phyloP scores from a whole-genome alignment of 192 early-diverging fungal genomes.

The Entomortierella lignicola region DNA sequence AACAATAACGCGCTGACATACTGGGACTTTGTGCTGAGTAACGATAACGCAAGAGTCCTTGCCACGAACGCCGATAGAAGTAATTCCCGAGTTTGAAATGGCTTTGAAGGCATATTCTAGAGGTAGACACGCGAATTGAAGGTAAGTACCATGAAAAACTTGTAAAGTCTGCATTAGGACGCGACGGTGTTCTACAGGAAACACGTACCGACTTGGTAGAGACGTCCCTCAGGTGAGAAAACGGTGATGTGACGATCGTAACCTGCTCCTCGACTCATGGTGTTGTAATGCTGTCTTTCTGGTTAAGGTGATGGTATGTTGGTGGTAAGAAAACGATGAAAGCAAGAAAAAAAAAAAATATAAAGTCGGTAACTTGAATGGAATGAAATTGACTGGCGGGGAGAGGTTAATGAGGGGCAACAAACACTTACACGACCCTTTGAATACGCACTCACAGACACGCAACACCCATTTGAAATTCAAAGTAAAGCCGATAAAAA shows the following conservation, averaged over 20 bases:
- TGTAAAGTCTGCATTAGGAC: neutral
- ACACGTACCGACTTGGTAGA: constrained; percentile 97
- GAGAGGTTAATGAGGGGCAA: neutral
- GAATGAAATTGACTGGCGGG: neutral
- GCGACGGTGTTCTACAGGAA: neutral
- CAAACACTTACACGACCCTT: neutral
- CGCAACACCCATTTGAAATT: neutral
- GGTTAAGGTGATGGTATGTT: constrained; percentile 2
- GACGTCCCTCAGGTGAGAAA: constrained; percentile 98
- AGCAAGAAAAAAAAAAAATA: neutral
- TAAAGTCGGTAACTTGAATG: neutral
- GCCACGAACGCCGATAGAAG: constrained; percentile 95
- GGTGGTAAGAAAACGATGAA: neutral
- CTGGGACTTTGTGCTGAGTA: constrained; percentile 97
- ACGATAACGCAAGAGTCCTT: constrained; percentile 95
- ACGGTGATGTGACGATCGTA: constrained; percentile 99
- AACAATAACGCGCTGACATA: constrained; percentile 33
- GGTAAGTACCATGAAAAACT: neutral
- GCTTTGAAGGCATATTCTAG: constrained; percentile 99
- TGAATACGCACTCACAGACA: neutral
- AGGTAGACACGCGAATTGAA: neutral
- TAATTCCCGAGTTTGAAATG: constrained; percentile 96
- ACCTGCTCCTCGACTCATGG: constrained; percentile 68
- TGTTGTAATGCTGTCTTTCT: constrained; percentile 11
- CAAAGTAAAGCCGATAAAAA: neutral